phyloP scores from a whole-genome alignment of 2,329 filamentous ascomycete species.

The Paecilomyces sp. region DNA sequence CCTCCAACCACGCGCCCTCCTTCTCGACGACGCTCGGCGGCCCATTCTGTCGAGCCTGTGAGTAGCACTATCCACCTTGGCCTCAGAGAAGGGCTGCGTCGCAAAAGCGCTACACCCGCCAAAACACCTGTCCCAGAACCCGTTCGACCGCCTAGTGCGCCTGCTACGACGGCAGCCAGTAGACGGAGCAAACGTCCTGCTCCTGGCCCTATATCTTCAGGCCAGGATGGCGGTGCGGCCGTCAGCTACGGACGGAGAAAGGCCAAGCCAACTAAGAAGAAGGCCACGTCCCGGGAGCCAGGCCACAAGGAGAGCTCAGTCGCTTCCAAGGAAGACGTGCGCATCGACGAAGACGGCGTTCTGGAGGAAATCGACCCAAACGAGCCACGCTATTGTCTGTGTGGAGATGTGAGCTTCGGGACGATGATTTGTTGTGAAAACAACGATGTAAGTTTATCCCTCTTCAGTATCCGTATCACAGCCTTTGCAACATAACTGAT shows the following conservation, averaged over 20 bases:
- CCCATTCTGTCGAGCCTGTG: conserved; percentile 19
- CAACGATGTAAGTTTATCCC: conserved; percentile 39
- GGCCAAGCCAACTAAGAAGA: conserved; percentile 42
- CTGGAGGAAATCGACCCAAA: conserved; percentile 51
- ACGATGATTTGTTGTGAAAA: conserved; percentile 62
- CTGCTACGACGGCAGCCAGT: conserved; percentile 24
- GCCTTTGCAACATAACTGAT: conserved; percentile 7
- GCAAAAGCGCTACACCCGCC: conserved; percentile 36
- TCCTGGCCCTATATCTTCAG: conserved; percentile 52
- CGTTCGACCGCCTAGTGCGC: conserved; percentile 27
- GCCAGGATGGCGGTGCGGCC: conserved; percentile 53
- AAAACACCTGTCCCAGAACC: conserved; percentile 35
- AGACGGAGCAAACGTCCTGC: conserved; percentile 53
- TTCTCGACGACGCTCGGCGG: conserved; percentile 23
- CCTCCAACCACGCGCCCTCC: conserved; percentile 26
- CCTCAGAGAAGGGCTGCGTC: conserved; percentile 26
- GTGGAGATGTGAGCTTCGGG: conserved; percentile 57
- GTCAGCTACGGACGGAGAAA: conserved; percentile 56
- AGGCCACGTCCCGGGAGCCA: conserved; percentile 33
- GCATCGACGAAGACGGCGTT: conserved; percentile 42
- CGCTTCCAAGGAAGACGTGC: conserved; percentile 28
- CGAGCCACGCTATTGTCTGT: conserved; percentile 58
- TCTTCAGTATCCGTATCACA: too few species aligned
- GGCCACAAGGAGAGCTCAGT: conserved; percentile 15
- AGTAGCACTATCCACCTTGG: conserved; percentile 9